Percentiles rank a stretch among this genome's conserved stretches.
These are phyloP conservation scores for Xylaria scruposa DNA, from an alignment of 495 filamentous ascomycete genomes.

Conservation along the genomic window DNA sequence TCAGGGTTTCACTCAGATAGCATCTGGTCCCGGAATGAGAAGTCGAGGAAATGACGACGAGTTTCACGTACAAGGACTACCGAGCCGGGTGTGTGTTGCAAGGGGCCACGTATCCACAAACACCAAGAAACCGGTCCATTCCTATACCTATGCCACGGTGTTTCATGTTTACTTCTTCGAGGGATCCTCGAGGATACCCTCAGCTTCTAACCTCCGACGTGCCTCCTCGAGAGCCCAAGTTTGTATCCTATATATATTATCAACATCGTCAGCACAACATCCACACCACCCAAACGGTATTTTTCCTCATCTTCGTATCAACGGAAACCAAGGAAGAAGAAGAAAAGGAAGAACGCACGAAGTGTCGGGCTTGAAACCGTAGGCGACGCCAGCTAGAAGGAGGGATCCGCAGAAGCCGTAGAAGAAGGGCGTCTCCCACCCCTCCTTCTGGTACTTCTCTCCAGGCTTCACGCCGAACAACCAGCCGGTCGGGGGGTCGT, in stretches of 20 bases:
- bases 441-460: conserved; percentile 93
- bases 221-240: conserved; percentile 99
- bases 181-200: conserved; percentile 85
- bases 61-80: conserved; percentile 34
- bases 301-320: neutral
- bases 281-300: neutral
- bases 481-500: conserved; percentile 90
- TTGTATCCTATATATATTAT: conserved; percentile 75
- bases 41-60: neutral
- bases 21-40: neutral
- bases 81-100: neutral
- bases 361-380: conserved; percentile 98
- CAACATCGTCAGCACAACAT: neutral
- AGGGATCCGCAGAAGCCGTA: conserved; percentile 92
- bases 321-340: neutral
- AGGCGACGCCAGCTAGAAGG: conserved; percentile 74
- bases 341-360: conserved; percentile 70
- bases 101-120: neutral
- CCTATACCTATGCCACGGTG: neutral
- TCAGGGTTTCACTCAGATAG: neutral
- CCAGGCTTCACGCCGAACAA: conserved; percentile 90
- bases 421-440: conserved; percentile 89
- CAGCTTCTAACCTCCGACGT: conserved; percentile 86
- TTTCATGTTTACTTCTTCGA: conserved; percentile 48
- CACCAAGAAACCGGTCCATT: neutral